Percentiles rank a stretch among this genome's conserved stretches.
These are phyloP conservation scores for Kluyveromyces wickerhamii DNA, from an alignment of 805 yeast genomes.

Conservation along the genomic window DNA sequence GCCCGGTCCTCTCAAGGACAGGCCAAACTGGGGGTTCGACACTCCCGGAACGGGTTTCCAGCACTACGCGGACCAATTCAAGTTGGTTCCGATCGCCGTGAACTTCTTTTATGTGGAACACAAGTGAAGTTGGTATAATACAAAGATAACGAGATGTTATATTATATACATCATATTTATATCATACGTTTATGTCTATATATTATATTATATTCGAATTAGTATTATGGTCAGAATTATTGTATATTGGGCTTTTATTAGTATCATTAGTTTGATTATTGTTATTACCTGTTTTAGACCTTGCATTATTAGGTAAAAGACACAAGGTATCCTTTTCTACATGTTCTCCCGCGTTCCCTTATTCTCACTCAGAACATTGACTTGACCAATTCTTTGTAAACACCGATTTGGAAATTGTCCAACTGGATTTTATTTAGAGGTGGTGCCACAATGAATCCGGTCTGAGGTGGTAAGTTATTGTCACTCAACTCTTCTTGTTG, in stretches of 20 bases:
- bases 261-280: too few relatives aligned
- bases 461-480: conserved; percentile 5
- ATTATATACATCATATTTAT: conserved; percentile 4
- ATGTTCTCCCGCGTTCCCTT: too few relatives aligned
- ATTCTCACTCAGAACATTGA: conserved; percentile 19
- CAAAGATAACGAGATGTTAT: background rate
- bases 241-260: too few relatives aligned
- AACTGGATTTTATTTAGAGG: conserved; percentile 25
- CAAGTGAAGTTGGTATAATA: conserved; percentile 12
- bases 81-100: conserved; percentile 59
- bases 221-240: too few relatives aligned
- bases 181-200: conserved; percentile 6
- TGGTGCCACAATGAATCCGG: conserved; percentile 18
- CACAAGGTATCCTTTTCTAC: too few relatives aligned
- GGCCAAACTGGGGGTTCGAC: conserved; percentile 71
- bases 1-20: conserved; percentile 19
- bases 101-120: conserved; percentile 83
- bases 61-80: conserved; percentile 61
- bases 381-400: conserved; percentile 27
- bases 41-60: conserved; percentile 68
- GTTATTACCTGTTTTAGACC: too few relatives aligned
- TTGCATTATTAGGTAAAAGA: too few relatives aligned
- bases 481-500: conserved; percentile 20
- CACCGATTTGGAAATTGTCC: conserved; percentile 32
- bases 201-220: too few relatives aligned